Percentiles rank a stretch among this genome's conserved stretches.
These are phyloP conservation scores for Annulohypoxylon moriforme DNA, from an alignment of 495 filamentous ascomycete genomes.

Conservation along the genomic window DNA sequence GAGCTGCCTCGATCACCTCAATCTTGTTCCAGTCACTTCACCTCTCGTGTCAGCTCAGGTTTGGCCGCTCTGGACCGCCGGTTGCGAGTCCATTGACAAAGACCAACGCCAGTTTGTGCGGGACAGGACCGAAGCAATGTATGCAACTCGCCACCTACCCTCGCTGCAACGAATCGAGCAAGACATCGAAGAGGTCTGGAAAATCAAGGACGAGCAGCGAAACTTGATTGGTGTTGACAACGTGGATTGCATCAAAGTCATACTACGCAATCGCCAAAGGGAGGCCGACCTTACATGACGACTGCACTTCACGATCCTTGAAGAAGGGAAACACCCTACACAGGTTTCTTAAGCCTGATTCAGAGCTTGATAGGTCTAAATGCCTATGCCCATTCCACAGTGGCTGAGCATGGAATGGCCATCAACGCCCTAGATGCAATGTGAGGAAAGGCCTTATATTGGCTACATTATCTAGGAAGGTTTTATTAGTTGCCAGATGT, in stretches of 20 bases:
- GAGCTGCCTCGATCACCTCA: slow-evolving; percentile 39
- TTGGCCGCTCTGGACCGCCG: slow-evolving; percentile 50
- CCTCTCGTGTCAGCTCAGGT: slow-evolving; percentile 47
- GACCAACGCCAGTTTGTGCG: slow-evolving; percentile 44
- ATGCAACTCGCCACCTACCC: slow-evolving; percentile 43
- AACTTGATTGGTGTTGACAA: slow-evolving; percentile 43
- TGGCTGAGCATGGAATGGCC: background rate
- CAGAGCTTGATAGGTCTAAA: background rate
- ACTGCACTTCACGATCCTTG: background rate
- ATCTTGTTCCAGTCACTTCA: slow-evolving; percentile 36
- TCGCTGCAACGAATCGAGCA: slow-evolving; percentile 43
- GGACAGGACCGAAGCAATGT: slow-evolving; percentile 43
- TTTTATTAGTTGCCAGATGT: background rate
- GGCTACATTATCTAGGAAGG: background rate
- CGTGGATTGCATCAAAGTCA: slow-evolving; percentile 46
- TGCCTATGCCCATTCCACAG: background rate
- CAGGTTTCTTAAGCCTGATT: background rate
- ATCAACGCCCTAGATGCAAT: background rate
- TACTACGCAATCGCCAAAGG: slow-evolving; percentile 40
- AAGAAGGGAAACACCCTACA: background rate
- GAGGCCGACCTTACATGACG: slow-evolving; percentile 42
- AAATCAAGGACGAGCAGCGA: slow-evolving; percentile 45
- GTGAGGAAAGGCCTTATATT: background rate
- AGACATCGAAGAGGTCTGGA: slow-evolving; percentile 47
- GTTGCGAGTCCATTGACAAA: slow-evolving; percentile 45